phyloP scores from a whole-genome alignment of 257 asterid genomes.

The Primulina eburnea region DNA sequence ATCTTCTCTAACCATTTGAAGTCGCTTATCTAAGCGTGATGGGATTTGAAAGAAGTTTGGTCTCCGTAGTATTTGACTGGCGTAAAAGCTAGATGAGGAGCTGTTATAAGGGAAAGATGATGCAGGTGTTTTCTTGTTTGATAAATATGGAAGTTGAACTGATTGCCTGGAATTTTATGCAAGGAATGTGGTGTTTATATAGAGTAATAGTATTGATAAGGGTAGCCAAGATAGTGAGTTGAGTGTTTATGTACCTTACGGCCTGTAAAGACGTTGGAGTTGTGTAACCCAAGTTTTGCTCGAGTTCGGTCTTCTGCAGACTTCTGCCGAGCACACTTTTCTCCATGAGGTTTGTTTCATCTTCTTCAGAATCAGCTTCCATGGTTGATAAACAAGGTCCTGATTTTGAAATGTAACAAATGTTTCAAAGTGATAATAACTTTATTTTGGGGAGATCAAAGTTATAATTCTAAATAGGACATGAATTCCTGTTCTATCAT shows the following conservation, averaged over 20 bases:
- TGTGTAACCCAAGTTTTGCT: constrained; percentile 45
- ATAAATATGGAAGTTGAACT: constrained; percentile 43
- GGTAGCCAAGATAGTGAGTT: background rate
- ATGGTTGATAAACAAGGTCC: constrained; percentile 41
- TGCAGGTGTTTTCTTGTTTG: constrained; percentile 57
- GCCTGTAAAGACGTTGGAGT: constrained; percentile 62
- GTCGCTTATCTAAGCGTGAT: constrained; percentile 56
- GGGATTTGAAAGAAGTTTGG: constrained; percentile 48
- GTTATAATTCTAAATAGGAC: too few relatives aligned
- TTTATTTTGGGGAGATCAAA: background rate
- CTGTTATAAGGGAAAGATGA: constrained; percentile 47
- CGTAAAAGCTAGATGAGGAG: constrained; percentile 41
- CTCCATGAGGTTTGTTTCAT: constrained; percentile 47
- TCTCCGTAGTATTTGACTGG: constrained; percentile 40
- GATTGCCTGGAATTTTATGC: constrained; percentile 42
- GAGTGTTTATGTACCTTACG: constrained; percentile 44
- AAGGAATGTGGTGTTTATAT: background rate
- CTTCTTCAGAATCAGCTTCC: constrained; percentile 65
- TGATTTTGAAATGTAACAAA: constrained; percentile 26
- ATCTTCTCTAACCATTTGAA: constrained; percentile 51
- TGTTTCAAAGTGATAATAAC: constrained; percentile 15
- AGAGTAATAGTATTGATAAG: background rate
- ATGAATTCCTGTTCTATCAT: too few relatives aligned
- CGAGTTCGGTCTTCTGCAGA: constrained; percentile 39
- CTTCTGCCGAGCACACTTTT: constrained; percentile 32